Evolutionary conservation across 345 rosid genomes (phyloP).

Genomic region (Limnanthes douglasii): DNA sequence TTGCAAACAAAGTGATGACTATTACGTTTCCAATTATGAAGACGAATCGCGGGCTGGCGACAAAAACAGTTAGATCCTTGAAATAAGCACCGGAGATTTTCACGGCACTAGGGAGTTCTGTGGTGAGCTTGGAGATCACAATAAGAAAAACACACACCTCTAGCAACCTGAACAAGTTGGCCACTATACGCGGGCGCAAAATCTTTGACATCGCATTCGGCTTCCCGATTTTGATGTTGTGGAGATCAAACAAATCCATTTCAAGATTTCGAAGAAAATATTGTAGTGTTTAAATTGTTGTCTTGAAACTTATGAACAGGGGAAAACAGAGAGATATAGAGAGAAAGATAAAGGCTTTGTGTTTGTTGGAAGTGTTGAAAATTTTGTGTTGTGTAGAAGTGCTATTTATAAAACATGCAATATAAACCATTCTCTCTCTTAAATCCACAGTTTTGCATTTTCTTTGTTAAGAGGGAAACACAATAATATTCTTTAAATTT

Average conservation of each 20-base stretch:
- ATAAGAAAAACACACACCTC: constrained; percentile 40
- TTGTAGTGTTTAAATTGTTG: constrained; percentile 10
- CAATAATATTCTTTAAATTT: too few species aligned
- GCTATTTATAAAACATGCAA: constrained; percentile 26
- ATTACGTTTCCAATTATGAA: constrained; percentile 72
- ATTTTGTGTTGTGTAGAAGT: constrained; percentile 5
- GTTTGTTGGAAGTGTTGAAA: constrained; percentile 9
- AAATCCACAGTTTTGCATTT: too few species aligned
- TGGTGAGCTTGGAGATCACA: constrained; percentile 40
- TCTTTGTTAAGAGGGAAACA: too few species aligned
- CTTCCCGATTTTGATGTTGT: constrained; percentile 36
- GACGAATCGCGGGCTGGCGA: constrained; percentile 56
- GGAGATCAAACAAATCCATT: constrained; percentile 49
- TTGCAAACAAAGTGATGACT: constrained; percentile 52
- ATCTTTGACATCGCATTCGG: constrained; percentile 29
- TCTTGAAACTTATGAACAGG: constrained; percentile 13
- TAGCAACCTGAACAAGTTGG: constrained; percentile 36
- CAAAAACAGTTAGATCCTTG: constrained; percentile 25
- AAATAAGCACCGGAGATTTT: constrained; percentile 45
- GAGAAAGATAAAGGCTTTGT: constrained; percentile 1
- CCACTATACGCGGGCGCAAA: constrained; percentile 24
- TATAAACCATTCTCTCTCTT: too few species aligned
- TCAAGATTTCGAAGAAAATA: constrained; percentile 8
- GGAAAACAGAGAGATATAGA: constrained; percentile 18
- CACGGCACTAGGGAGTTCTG: constrained; percentile 34